Base-by-base conservation (phyloP, 805 yeast genomes). In the Osmozyma mogii region DNA sequence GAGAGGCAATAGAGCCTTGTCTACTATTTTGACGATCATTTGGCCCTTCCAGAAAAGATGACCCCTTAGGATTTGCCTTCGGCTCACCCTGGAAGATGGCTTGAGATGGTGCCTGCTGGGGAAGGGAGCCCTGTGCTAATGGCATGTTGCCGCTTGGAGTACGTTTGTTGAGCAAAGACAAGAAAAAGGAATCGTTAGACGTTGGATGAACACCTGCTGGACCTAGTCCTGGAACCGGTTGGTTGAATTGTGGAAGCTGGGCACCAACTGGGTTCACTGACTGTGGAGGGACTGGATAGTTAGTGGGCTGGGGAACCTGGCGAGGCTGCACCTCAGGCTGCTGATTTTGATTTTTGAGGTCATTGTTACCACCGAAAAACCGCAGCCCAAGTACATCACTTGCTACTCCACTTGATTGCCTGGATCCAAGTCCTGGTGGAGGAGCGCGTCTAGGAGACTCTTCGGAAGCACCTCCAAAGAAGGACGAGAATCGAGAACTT, bases 271-370 rank as follows among this genome's bases (percentile, higher is more conserved):
- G 16, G 9, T 17, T 17, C 16, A 24, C 28, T 29, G 24, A 19
- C 37, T 34, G 13, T 26, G 32, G 22, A 33, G 43, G 22, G 33
- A 38, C 30, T 46, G 50, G 15, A 40, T 43, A 38, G 47, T 41
- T 53, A 56, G 49, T n/a, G 56, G 58, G 32, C 23, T 40, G 41
- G 10, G 31, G 28, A 15, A 12, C 15, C 17, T 28, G 32, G 28
- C 12, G 13, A 11, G 34, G 22, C 17, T 28, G 12, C 28, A 16
- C 17, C 13, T 10, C 15, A 30, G 24, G 20, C 23, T 16, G 28
- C 36, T 7, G 22, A 25, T 6, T 17, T 31, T 12, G 22, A 28
- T 13, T 24, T 19, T 19, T 30, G 41, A 5, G 31, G 34, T 15
- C 31, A 20, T 12, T 19, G 27, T 28, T 30, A 22, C 29, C n/a